phyloP scores from a whole-genome alignment of 768 basidiomycete genomes.

The Rhodotorula graminis region DNA sequence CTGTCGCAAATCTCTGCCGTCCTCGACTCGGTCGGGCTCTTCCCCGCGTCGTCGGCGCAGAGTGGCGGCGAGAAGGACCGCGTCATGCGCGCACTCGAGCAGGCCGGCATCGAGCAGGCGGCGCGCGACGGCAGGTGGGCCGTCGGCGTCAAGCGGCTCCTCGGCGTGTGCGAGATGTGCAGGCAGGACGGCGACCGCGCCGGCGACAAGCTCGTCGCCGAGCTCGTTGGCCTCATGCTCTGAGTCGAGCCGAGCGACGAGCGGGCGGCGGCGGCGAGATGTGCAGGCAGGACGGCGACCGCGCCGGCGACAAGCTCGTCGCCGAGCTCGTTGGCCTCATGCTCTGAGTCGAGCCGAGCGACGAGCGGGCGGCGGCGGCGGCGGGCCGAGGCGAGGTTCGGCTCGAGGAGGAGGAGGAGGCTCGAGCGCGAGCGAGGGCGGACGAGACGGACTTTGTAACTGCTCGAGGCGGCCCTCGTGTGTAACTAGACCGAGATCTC shows the following conservation, averaged over 20 bases:
- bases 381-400: no score
- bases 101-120: neutral
- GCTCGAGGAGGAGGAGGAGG: no score
- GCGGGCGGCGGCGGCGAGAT: no score
- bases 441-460: no score
- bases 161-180: conserved; percentile 92
- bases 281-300: conserved; percentile 68
- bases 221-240: neutral
- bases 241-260: no score
- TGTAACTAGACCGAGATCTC: no score
- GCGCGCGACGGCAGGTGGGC: conserved; percentile 49
- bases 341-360: no score
- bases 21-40: conserved; percentile 72
- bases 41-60: no score
- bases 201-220: conserved; percentile 29
- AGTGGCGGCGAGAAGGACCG: conserved; percentile 52
- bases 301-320: conserved; percentile 27
- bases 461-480: no score
- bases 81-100: neutral
- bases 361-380: no score
- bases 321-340: conserved; percentile 10
- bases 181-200: conserved; percentile 58
- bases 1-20: conserved; percentile 70
- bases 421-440: no score
- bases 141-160: conserved; percentile 88